These are phyloP conservation scores for Saccharum officinarum DNA, from an alignment of 176 grass and related monocot species.

Conservation along the genomic window DNA sequence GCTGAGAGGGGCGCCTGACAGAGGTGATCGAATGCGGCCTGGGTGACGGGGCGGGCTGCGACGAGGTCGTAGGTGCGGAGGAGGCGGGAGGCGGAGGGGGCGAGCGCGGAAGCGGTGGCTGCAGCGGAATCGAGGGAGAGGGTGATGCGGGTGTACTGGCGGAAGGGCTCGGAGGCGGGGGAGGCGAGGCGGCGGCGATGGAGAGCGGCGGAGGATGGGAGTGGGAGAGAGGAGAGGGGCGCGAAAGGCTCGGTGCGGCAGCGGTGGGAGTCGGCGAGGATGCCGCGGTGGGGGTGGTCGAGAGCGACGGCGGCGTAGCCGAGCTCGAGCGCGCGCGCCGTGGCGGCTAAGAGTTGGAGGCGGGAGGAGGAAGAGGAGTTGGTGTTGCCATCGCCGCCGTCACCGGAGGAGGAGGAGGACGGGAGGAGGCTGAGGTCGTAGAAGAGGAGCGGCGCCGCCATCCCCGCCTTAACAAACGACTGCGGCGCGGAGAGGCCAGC, in stretches of 20 bases:
- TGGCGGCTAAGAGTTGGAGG: neutral
- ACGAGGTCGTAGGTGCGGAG: constrained; percentile 72
- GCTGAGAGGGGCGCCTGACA: constrained; percentile 37
- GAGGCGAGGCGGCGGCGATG: constrained; percentile 46
- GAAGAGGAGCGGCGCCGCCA: constrained; percentile 1
- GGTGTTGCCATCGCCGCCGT: neutral
- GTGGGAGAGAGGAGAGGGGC: constrained; percentile 50
- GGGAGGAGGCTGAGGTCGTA: constrained; percentile 23
- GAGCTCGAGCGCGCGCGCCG: constrained; percentile 26
- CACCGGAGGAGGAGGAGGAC: neutral
- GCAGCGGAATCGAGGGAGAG: constrained; percentile 51
- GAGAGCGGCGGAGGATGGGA: constrained; percentile 50
- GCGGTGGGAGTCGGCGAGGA: constrained; percentile 53
- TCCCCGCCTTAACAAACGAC: neutral
- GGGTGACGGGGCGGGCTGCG: constrained; percentile 54
- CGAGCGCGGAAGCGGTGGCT: constrained; percentile 35
- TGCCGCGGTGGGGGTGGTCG: constrained; percentile 47
- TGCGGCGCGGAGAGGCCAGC: neutral
- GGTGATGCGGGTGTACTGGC: constrained; percentile 75
- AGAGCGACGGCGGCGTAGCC: constrained; percentile 20
- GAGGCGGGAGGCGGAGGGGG: constrained; percentile 44
- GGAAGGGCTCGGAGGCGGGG: constrained; percentile 45
- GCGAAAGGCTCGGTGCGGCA: constrained; percentile 49
- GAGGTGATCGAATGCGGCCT: constrained; percentile 72
- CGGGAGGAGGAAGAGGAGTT: neutral